Evolutionary conservation across 2,329 filamentous ascomycete genomes (phyloP).

Genomic region (Cordyceps javanica): DNA sequence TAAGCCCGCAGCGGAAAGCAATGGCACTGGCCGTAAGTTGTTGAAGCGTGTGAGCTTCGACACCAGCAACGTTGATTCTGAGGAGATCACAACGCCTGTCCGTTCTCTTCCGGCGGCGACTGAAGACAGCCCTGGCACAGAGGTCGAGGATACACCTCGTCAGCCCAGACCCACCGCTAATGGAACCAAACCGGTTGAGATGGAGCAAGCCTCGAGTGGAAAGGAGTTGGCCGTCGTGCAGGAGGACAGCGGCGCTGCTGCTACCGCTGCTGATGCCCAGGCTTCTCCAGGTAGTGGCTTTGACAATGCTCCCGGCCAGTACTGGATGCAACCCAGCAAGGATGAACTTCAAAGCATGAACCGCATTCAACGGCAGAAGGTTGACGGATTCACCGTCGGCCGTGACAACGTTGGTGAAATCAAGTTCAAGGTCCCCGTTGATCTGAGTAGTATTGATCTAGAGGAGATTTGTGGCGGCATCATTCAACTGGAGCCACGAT

Average conservation of each 20-base stretch:
- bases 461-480: constrained; percentile 75
- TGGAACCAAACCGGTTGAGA: constrained; percentile 48
- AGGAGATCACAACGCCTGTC: constrained; percentile 27
- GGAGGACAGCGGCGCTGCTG: constrained; percentile 51
- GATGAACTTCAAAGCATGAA: constrained; percentile 75
- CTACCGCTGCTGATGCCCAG: constrained; percentile 24
- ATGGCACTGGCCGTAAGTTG: constrained; percentile 45
- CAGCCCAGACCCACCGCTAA: constrained; percentile 45
- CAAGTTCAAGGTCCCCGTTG: constrained; percentile 73
- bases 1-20: constrained; percentile 34
- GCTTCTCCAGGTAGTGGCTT: constrained; percentile 17
- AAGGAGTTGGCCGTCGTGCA: constrained; percentile 75
- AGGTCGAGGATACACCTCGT: constrained; percentile 36
- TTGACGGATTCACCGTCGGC: constrained; percentile 73
- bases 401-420: constrained; percentile 76
- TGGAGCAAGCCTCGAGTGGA: constrained; percentile 60
- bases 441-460: constrained; percentile 71
- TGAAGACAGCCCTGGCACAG: constrained; percentile 24
- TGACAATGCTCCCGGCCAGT: constrained; percentile 60
- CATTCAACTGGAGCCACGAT: constrained; percentile 69
- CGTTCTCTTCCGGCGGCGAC: constrained; percentile 31
- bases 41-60: constrained; percentile 94
- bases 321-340: constrained; percentile 77
- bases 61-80: constrained; percentile 44
- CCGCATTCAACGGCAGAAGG: constrained; percentile 67